Evolutionary conservation across 352 stramenopile species (phyloP).

Genomic region (Pythium insidiosum): DNA sequence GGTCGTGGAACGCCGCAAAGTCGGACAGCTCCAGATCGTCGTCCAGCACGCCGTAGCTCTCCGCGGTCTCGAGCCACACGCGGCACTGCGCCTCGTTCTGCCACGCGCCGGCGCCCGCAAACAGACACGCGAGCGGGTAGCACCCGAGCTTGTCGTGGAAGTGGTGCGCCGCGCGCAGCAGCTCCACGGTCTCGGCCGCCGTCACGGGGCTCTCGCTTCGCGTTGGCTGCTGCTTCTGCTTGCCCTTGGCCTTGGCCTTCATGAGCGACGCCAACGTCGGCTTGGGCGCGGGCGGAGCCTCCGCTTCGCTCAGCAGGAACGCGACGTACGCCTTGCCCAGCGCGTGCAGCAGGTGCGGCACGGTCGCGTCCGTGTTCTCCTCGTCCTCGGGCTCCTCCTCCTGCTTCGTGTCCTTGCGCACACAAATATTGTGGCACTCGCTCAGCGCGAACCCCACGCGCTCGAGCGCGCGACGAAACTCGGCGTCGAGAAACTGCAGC

Average conservation of each 20-base stretch:
- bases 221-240: too few species aligned
- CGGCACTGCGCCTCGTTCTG: conserved; percentile 65
- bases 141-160: conserved; percentile 79
- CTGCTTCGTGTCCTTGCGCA: conserved; percentile 48
- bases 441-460: conserved; percentile 40
- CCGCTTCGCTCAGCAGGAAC: conserved; percentile 21
- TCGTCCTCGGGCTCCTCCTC: conserved; percentile 46
- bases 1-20: conserved; percentile 44
- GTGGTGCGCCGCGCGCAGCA: conserved; percentile 62
- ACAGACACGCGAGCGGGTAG: conserved; percentile 66
- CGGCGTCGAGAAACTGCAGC: conserved; percentile 31
- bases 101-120: conserved; percentile 38
- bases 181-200: conserved; percentile 55
- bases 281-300: too few species aligned
- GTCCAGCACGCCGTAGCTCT: conserved; percentile 71
- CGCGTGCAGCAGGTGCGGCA: conserved; percentile 58
- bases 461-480: conserved; percentile 28
- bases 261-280: too few species aligned
- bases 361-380: conserved; percentile 50
- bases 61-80: conserved; percentile 68
- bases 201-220: too few species aligned
- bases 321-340: conserved; percentile 46
- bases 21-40: conserved; percentile 59
- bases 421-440: conserved; percentile 60
- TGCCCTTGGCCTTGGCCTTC: conserved; percentile 5